Conservation (phyloP, 768 basidiomycete species). For the Cystobasidium ongulense region DNA sequence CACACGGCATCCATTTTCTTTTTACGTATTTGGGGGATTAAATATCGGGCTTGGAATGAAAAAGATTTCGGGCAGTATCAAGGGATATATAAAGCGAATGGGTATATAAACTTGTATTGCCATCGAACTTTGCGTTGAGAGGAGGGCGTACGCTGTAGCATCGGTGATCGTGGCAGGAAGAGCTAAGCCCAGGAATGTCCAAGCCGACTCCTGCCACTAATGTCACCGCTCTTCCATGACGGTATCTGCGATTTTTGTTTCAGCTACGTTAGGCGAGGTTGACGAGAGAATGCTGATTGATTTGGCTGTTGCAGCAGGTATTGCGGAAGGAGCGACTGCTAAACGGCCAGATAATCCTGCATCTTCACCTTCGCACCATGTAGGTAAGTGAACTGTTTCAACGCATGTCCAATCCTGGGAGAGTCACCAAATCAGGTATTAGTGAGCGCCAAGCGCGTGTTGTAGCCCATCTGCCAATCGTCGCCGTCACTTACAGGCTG, state of each 20-base stretch:
- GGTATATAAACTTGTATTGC: no score
- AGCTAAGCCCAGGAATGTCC: no score
- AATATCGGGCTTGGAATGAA: no score
- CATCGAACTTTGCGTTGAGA: no score
- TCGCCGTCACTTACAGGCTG: conserved; percentile 34
- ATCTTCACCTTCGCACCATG: conserved; percentile 26
- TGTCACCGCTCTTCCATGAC: background rate
- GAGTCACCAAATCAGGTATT: background rate
- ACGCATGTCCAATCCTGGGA: conserved; percentile 19
- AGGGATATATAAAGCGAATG: no score
- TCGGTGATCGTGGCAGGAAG: background rate
- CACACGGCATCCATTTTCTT: no score
- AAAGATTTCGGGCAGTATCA: no score
- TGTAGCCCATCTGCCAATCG: no score
- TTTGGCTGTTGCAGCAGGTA: background rate
- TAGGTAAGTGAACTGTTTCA: background rate
- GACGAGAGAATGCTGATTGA: background rate
- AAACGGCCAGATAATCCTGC: background rate
- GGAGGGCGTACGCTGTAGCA: no score
- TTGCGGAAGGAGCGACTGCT: background rate
- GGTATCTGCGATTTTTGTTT: background rate
- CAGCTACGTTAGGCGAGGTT: background rate
- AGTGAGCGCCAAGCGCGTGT: background rate
- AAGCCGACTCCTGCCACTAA: background rate
- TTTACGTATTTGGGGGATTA: no score